These are phyloP conservation scores for Cryomyces minteri DNA, from an alignment of 495 filamentous ascomycete genomes.

Conservation along the genomic window DNA sequence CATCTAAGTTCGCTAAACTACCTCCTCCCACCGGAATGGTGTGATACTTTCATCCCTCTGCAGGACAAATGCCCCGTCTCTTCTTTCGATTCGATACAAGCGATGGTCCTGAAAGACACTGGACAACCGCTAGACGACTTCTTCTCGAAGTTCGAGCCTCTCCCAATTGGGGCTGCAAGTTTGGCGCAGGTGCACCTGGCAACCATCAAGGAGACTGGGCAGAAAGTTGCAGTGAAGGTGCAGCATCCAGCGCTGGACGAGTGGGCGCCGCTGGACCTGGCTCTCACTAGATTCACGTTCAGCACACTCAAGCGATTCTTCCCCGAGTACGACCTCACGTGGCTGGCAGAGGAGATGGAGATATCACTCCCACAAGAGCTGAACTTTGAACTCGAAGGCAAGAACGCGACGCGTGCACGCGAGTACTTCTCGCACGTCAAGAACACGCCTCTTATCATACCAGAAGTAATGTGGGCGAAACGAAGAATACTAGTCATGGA, in stretches of 20 bases:
- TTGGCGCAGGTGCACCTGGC: slow-evolving; percentile 69
- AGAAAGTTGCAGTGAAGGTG: slow-evolving; percentile 93
- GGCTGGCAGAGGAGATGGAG: slow-evolving; percentile 89
- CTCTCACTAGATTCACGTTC: slow-evolving; percentile 77
- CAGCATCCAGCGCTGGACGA: slow-evolving; percentile 84
- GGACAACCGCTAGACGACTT: too few relatives aligned
- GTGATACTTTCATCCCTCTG: too few relatives aligned
- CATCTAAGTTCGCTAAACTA: too few relatives aligned
- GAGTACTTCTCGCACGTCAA: slow-evolving; percentile 58
- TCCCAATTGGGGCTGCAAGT: too few relatives aligned
- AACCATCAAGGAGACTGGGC: slow-evolving; percentile 67
- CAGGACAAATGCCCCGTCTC: too few relatives aligned
- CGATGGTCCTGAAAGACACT: too few relatives aligned
- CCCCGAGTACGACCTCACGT: slow-evolving; percentile 91
- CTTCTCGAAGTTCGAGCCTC: too few relatives aligned
- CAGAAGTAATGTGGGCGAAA: slow-evolving; percentile 77
- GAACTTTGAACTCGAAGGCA: slow-evolving; percentile 71
- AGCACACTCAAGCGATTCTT: slow-evolving; percentile 81
- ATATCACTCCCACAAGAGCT: slow-evolving; percentile 77
- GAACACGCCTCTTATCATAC: slow-evolving; percentile 65
- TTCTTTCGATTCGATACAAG: too few relatives aligned
- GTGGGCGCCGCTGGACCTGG: slow-evolving; percentile 81
- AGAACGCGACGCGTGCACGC: slow-evolving; percentile 63
- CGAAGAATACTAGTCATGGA: slow-evolving; percentile 92
- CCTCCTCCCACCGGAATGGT: too few relatives aligned